These are phyloP conservation scores for Starmera pachycereana DNA, from an alignment of 805 yeast genomes.

Conservation along the genomic window DNA sequence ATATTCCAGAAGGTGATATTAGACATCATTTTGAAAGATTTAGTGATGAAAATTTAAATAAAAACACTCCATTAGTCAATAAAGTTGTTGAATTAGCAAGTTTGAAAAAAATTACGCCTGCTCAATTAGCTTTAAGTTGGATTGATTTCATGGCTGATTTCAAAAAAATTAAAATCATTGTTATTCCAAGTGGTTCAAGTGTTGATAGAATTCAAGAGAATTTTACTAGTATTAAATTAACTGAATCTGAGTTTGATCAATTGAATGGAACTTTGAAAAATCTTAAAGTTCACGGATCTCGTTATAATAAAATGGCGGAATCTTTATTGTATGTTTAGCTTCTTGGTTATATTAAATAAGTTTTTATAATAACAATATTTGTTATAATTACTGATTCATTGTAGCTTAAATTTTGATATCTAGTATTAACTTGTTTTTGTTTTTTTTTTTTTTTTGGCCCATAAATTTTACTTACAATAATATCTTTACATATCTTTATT, in stretches of 20 bases:
- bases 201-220: slow-evolving; percentile 52
- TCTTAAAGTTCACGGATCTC: slow-evolving; percentile 42
- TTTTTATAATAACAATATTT: too few species aligned
- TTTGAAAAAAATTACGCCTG: slow-evolving; percentile 34
- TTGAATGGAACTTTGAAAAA: slow-evolving; percentile 35
- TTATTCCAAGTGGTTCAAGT: slow-evolving; percentile 74
- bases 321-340: slow-evolving; percentile 4
- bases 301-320: slow-evolving; percentile 32
- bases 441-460: too few species aligned
- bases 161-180: slow-evolving; percentile 47
- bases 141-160: slow-evolving; percentile 19
- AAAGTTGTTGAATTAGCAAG: slow-evolving; percentile 41
- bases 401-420: too few species aligned
- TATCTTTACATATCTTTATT: too few species aligned
- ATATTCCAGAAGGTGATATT: slow-evolving; percentile 47
- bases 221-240: slow-evolving; percentile 33
- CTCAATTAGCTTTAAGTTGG: slow-evolving; percentile 70
- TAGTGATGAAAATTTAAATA: slow-evolving; percentile 40
- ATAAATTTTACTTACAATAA: too few species aligned
- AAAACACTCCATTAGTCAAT: slow-evolving; percentile 41
- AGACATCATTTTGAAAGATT: slow-evolving; percentile 46
- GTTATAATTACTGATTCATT: too few species aligned
- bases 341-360: too few species aligned
- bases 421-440: too few species aligned
- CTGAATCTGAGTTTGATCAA: slow-evolving; percentile 46